Percentiles rank a stretch among this genome's conserved stretches.
These are phyloP conservation scores for Cryptosporidium meleagridis DNA, from an alignment of 169 alveolate species.

Conservation along the genomic window DNA sequence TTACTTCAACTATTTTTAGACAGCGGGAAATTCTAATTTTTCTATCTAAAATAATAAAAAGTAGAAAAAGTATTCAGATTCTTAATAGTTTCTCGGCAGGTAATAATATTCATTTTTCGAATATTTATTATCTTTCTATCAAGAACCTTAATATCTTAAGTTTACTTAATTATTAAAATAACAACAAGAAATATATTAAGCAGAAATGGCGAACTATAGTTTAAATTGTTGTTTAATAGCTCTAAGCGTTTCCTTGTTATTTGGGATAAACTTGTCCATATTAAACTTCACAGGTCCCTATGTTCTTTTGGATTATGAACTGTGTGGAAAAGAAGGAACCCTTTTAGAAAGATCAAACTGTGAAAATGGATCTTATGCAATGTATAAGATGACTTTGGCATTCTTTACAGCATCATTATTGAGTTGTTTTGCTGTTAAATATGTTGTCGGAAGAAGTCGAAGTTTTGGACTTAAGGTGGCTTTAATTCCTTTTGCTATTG, in stretches of 20 bases:
- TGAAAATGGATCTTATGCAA: slow-evolving; percentile 57
- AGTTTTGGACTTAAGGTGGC: slow-evolving; percentile 28
- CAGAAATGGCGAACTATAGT: slow-evolving; percentile 23
- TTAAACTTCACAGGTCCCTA: slow-evolving; percentile 47
- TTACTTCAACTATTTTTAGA: not conserved
- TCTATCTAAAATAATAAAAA: not conserved
- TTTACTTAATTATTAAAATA: not conserved
- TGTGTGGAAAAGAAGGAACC: slow-evolving; percentile 59
- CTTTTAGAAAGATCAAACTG: slow-evolving; percentile 9
- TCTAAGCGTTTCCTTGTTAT: slow-evolving; percentile 17
- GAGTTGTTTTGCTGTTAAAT: slow-evolving; percentile 22
- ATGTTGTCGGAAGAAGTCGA: slow-evolving; percentile 21
- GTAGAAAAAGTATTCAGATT: not conserved
- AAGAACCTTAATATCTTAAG: not conserved
- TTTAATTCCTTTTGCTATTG: slow-evolving; percentile 42
- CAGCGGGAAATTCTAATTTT: not conserved
- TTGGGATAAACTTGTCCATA: slow-evolving; percentile 48
- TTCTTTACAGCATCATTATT: slow-evolving; percentile 44
- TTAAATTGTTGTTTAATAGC: slow-evolving; percentile 47
- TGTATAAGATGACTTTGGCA: slow-evolving; percentile 39
- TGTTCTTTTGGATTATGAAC: slow-evolving; percentile 26
- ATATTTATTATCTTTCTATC: not conserved
- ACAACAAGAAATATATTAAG: not conserved
- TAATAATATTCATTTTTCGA: not conserved
- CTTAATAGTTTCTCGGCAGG: not conserved